A percentile compares a stretch with the other conserved stretches of the same genome.
These are phyloP conservation scores for Paulownia fortunei DNA, from an alignment of 257 asterid species.

Conservation along the genomic window DNA sequence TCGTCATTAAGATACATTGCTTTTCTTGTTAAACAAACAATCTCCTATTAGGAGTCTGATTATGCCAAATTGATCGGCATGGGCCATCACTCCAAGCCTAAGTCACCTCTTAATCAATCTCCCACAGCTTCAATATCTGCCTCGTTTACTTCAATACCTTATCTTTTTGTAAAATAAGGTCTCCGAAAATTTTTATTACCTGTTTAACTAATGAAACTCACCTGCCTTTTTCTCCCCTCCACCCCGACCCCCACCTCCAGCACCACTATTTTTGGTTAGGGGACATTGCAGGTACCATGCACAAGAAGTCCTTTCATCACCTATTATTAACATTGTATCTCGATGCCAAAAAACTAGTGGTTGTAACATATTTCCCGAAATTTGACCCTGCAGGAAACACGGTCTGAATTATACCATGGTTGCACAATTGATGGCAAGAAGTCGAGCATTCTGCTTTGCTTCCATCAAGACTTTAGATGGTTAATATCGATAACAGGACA, in stretches of 20 bases:
- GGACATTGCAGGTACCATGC: too few species aligned
- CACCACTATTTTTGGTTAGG: too few species aligned
- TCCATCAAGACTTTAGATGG: background rate
- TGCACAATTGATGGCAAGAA: conserved; percentile 3
- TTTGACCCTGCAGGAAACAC: background rate
- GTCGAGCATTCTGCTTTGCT: background rate
- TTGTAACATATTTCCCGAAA: background rate
- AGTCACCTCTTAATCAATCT: background rate
- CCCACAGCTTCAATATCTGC: background rate
- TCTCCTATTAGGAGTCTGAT: background rate
- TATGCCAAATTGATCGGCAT: background rate
- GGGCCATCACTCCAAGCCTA: background rate
- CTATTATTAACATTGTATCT: background rate
- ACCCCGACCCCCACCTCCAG: background rate
- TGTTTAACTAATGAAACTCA: background rate
- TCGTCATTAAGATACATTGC: background rate
- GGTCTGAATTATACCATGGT: background rate
- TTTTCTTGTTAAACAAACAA: background rate
- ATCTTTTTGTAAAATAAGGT: background rate
- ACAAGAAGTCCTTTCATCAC: background rate
- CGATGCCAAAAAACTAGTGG: background rate
- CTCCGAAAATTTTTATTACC: background rate
- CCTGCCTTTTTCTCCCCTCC: background rate
- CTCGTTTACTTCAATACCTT: background rate
- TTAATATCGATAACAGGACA: background rate